Evolutionary conservation across 148 eudicot species (phyloP).

Genomic region (Rheum nobile): DNA sequence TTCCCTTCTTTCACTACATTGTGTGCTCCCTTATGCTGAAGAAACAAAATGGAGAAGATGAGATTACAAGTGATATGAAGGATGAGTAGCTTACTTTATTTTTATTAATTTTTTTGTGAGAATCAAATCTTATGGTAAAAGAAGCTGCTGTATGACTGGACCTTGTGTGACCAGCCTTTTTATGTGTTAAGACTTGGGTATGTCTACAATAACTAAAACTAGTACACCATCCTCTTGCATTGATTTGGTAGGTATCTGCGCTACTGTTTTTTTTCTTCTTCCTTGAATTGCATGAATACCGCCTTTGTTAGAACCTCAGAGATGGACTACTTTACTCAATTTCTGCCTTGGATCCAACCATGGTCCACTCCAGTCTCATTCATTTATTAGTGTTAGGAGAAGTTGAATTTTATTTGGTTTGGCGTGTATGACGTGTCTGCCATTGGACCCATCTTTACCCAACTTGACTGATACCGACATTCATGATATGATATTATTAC

Average conservation of each 20-base stretch:
- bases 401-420: background rate
- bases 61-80: background rate
- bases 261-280: background rate
- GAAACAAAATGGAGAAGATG: background rate
- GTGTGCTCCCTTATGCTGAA: too few relatives aligned
- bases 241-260: background rate
- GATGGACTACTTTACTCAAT: background rate
- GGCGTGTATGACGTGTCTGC: background rate
- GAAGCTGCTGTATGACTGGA: too few relatives aligned
- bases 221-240: background rate
- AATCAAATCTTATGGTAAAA: too few relatives aligned
- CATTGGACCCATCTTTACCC: background rate
- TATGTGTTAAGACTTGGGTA: background rate
- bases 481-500: too few relatives aligned
- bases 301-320: background rate
- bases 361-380: background rate
- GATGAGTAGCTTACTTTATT: too few relatives aligned
- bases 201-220: background rate
- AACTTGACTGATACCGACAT: background rate
- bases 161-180: too few relatives aligned
- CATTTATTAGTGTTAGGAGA: background rate
- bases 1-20: too few relatives aligned
- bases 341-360: background rate
- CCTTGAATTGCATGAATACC: background rate
- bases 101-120: too few relatives aligned